phyloP scores from a whole-genome alignment of 2,329 filamentous ascomycete species.

The Coleophoma eucalyptorum region DNA sequence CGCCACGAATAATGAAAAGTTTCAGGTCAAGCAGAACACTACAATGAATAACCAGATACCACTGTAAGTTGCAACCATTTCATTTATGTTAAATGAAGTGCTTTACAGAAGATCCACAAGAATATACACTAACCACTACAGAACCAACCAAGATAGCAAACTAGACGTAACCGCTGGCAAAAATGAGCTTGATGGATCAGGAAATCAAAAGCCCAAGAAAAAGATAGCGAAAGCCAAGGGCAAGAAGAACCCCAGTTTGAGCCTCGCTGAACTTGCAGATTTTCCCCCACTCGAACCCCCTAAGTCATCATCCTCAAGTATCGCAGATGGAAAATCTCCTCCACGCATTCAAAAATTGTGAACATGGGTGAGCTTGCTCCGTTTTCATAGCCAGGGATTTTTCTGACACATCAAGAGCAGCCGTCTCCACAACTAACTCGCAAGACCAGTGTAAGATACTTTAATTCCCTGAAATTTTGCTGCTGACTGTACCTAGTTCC shows the following conservation, averaged over 20 bases:
- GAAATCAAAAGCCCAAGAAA: neutral
- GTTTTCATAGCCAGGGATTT: too few species aligned
- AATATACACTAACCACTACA: neutral
- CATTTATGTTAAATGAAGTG: neutral
- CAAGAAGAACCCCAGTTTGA: neutral
- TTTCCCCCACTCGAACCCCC: neutral
- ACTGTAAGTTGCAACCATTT: too few species aligned
- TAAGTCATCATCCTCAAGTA: neutral
- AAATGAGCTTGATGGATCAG: neutral
- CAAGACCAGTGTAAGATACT: too few species aligned
- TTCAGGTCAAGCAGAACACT: too few species aligned
- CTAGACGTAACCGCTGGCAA: neutral
- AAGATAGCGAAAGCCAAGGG: neutral
- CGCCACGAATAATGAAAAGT: too few species aligned
- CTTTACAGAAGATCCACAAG: neutral
- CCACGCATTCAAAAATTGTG: neutral
- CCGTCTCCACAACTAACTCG: too few species aligned
- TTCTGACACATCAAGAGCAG: too few species aligned
- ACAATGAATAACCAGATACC: too few species aligned
- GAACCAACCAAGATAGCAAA: neutral
- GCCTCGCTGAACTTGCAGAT: neutral
- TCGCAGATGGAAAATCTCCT: neutral
- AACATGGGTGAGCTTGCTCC: too few species aligned
- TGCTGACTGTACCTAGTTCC: too few species aligned
- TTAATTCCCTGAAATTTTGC: too few species aligned